Evolutionary conservation across 192 early-diverging fungal species (phyloP).

Genomic region (Chytriomyces sp.): DNA sequence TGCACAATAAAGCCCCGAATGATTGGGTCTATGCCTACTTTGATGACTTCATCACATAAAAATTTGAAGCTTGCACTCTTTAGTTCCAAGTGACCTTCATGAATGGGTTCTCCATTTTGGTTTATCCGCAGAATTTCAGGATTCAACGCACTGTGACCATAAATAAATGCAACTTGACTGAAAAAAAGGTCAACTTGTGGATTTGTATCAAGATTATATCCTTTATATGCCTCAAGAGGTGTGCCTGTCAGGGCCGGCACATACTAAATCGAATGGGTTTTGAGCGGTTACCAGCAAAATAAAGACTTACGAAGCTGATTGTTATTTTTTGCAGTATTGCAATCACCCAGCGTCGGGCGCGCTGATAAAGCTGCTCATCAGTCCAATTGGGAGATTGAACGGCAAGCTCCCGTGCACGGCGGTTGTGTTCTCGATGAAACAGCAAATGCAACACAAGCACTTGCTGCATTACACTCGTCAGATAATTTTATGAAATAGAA

Average conservation of each 20-base stretch:
- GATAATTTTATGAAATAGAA: not conserved
- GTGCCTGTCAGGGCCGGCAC: constrained; percentile 37
- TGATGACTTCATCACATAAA: constrained; percentile 19
- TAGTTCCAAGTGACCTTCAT: constrained; percentile 19
- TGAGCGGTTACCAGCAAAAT: not conserved
- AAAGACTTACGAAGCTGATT: constrained; percentile 28
- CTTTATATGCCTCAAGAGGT: constrained; percentile 32
- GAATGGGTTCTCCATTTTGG: constrained; percentile 33
- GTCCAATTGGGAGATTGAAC: constrained; percentile 36
- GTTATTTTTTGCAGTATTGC: constrained; percentile 47
- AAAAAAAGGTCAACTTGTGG: constrained; percentile 43
- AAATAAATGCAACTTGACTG: constrained; percentile 40
- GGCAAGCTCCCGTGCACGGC: constrained; percentile 35
- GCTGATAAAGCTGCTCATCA: constrained; percentile 42
- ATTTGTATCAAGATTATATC: constrained; percentile 39
- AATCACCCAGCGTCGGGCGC: constrained; percentile 48
- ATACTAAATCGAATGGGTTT: constrained; percentile 29
- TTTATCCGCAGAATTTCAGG: constrained; percentile 26
- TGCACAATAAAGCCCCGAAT: constrained; percentile 39
- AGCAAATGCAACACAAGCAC: constrained; percentile 22
- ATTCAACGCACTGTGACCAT: constrained; percentile 42
- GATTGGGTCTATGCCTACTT: constrained; percentile 30
- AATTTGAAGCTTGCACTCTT: constrained; percentile 24
- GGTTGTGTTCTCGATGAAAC: constrained; percentile 49
- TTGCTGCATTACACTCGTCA: not conserved